Evolutionary conservation across 2,329 filamentous ascomycete genomes (phyloP), one percentile per base, ranked within the genome.

Genomic region (Scedosporium minutisporum): DNA sequence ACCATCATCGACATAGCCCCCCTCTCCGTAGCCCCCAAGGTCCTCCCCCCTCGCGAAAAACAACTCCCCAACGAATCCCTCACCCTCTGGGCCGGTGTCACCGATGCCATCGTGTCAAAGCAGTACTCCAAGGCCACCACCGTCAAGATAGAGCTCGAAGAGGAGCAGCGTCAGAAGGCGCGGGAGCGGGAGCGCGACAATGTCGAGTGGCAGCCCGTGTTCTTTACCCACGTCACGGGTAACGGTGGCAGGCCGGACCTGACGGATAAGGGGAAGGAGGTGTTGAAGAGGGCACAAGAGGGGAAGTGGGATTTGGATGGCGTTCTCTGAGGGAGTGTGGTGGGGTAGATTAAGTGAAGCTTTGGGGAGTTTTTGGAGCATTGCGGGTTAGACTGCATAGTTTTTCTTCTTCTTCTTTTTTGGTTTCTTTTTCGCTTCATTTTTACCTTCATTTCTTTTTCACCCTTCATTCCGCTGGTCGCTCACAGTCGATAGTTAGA

Each of bases 51-150:
- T 0, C 75, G 82, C 18, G 87, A 92, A 53, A 74, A 86, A 64
- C 95, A 97, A 74, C 84, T 96, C 1, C 84, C 89, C 62, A 95
- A 99, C 73, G 95, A 99, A 76, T 96, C 90, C 1, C 84, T 95
- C 66, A 87, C 84, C 63, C 89, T 96, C 72, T 99, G 95, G 95
- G 82, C 86, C 41, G 85, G 84, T 25, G 93, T 99, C 55, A 97
- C 95, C 18, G 82, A 90, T 61, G 91, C 93, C 42, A 97, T 99
- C 70, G 74, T 84, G 23, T 78, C 86, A 65, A 96, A 93, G 75
- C 91, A 96, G 72, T 99, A 87, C 74, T 83, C 83, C 51, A 86
- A 89, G 66, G 95, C 95, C 6, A 99, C 95, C 23, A 85, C 83
- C 21, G 78, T 95, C 65, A 99, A 99, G 78, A 86, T 91, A 64